Evolutionary conservation across 2,329 filamentous ascomycete genomes (phyloP).

Genomic region (Orbilia javanica): DNA sequence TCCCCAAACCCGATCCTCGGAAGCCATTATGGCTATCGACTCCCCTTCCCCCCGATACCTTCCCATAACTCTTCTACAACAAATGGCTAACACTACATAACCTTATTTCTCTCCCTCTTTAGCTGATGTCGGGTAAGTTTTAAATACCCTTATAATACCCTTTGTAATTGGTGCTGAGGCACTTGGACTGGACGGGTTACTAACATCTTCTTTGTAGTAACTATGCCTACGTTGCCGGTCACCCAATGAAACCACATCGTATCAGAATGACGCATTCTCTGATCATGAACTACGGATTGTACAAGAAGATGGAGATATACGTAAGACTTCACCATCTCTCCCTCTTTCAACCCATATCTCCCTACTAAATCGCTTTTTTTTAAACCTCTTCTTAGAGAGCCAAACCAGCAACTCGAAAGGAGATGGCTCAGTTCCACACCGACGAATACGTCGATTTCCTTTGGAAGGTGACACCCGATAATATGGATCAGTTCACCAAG

Average conservation of each 20-base stretch:
- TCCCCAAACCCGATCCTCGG: slow-evolving; percentile 6
- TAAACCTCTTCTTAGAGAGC: slow-evolving; percentile 67
- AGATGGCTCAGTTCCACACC: slow-evolving; percentile 80
- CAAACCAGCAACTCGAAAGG: slow-evolving; percentile 75
- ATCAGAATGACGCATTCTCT: slow-evolving; percentile 76
- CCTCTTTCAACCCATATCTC: neutral
- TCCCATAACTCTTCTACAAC: neutral
- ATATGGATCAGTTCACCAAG: slow-evolving; percentile 77
- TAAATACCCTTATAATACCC: neutral
- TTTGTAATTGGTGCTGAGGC: neutral
- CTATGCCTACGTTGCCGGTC: slow-evolving; percentile 72
- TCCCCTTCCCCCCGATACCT: neutral
- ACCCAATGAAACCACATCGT: slow-evolving; percentile 73
- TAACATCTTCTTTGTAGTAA: slow-evolving; percentile 66
- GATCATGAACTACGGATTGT: slow-evolving; percentile 80
- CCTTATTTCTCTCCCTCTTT: neutral
- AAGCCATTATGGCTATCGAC: neutral
- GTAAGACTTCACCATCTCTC: slow-evolving; percentile 65
- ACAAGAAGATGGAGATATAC: slow-evolving; percentile 80
- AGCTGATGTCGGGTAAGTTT: slow-evolving; percentile 62
- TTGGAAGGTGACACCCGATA: slow-evolving; percentile 78
- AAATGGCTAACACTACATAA: slow-evolving; percentile 48
- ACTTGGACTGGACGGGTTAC: slow-evolving; percentile 1
- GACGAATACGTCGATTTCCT: slow-evolving; percentile 81
- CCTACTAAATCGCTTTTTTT: neutral